These are phyloP conservation scores for Geotrichum phurueaensis DNA, from an alignment of 1,139 yeast species.

Conservation along the genomic window DNA sequence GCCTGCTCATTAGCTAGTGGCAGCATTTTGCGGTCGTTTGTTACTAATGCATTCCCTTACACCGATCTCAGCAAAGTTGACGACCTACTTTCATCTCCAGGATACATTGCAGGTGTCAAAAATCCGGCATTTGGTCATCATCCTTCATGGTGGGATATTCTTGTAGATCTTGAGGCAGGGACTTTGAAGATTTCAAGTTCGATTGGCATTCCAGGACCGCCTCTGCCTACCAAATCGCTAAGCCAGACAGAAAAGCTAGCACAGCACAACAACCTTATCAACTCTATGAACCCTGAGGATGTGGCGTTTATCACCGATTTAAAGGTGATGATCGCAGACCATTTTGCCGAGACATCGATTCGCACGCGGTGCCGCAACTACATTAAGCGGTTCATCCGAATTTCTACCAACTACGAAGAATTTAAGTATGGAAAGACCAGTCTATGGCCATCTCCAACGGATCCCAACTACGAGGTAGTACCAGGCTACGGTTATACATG, in stretches of 20 bases:
- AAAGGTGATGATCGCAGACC: conserved; percentile 31
- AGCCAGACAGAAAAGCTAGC: not conserved
- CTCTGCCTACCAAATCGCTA: conserved; percentile 10
- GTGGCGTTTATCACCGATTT: conserved; percentile 33
- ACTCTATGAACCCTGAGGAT: conserved; percentile 26
- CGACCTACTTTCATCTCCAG: conserved; percentile 47
- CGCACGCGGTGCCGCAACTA: conserved; percentile 33
- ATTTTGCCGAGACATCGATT: conserved; percentile 33
- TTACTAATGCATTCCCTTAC: conserved; percentile 50
- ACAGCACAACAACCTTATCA: conserved; percentile 12
- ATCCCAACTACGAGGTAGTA: conserved; percentile 24
- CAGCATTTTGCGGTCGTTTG: conserved; percentile 50
- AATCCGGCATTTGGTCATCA: conserved; percentile 59
- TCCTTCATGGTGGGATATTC: conserved; percentile 54
- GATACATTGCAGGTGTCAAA: conserved; percentile 60
- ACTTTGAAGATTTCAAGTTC: conserved; percentile 40
- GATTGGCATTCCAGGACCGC: conserved; percentile 22
- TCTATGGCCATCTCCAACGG: conserved; percentile 29
- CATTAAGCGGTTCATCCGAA: conserved; percentile 31
- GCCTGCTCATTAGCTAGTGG: conserved; percentile 52
- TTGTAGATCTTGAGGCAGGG: conserved; percentile 49
- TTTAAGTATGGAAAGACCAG: conserved; percentile 29
- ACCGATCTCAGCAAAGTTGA: conserved; percentile 58
- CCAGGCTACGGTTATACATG: conserved; percentile 36
- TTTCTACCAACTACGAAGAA: conserved; percentile 33